Base-by-base conservation (phyloP, 768 basidiomycete genomes). In the Erythrobasidium yunnanense region DNA sequence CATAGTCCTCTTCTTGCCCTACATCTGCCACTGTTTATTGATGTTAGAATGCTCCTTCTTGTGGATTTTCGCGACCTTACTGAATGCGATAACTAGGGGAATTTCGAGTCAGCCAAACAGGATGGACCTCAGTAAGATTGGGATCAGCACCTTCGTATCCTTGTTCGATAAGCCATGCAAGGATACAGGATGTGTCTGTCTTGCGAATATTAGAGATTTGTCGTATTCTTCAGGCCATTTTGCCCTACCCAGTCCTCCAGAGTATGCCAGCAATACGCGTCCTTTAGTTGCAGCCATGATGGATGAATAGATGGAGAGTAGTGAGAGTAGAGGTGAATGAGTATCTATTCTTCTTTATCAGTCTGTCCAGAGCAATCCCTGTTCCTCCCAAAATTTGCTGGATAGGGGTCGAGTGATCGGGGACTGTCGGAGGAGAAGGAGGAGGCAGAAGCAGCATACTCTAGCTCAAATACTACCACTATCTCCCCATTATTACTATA, bases 161-260 rank as follows among this genome's bases (percentile, higher is more conserved):
- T 76, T 96, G 82, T 76, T 99, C 95, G 77, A 97, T 90, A 78
- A 99, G 81, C 93, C 93, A 99, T 56, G 90, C 90, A 72, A 97
- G 86, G 79, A 99, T 99, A 79, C 93, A 97, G 35, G 93, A 96
- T 22, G 95, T 99, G 78, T 99, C 95, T 92, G 49, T 55, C 65
- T 51, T 65, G 46, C 45, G 53, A 25, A 2, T 4, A 29, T 27
- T 8, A 23, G 50, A 52, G 50, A 23, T 11, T 52, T 11, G 25
- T 52, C 13, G 11, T 52, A 15, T 45, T 15, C 15, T 15, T 20
- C 15, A 45, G 42, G 22, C 42, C 22, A 20, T 20, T 15, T 15
- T 45, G 22, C 22, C 88, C 71, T 66, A 93, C 92, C 92, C 55
- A 97, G 83, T 72, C 95, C 95, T 70, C 95, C 93, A 74, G 95